phyloP scores from a whole-genome alignment of 2,329 filamentous ascomycete species.

The Parastagonospora nodorum region DNA sequence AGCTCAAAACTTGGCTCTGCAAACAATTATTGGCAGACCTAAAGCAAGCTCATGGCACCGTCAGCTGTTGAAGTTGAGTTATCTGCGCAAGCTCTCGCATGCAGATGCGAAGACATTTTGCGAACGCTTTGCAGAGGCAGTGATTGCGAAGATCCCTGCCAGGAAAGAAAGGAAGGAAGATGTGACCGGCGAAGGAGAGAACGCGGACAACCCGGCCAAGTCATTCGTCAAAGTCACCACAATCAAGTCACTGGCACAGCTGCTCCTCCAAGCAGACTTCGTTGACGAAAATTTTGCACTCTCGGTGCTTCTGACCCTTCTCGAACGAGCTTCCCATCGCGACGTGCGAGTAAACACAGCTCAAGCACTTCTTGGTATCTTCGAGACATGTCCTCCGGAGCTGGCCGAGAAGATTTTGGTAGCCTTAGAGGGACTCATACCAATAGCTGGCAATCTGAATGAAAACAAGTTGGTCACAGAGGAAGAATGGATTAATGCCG shows the following conservation, averaged over 20 bases:
- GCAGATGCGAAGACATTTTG: conserved; percentile 36
- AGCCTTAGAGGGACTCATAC: conserved; percentile 35
- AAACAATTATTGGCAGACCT: conserved; percentile 37
- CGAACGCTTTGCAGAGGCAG: conserved; percentile 30
- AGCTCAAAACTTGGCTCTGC: conserved; percentile 33
- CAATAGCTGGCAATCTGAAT: conserved; percentile 42
- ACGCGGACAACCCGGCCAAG: neutral
- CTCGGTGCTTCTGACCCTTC: conserved; percentile 36
- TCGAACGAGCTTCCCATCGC: conserved; percentile 39
- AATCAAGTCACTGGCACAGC: conserved; percentile 49
- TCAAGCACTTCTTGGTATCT: conserved; percentile 40
- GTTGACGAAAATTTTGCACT: conserved; percentile 37
- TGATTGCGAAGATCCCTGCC: conserved; percentile 34
- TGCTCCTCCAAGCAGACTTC: conserved; percentile 41
- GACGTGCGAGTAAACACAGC: conserved; percentile 46
- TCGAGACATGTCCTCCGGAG: conserved; percentile 8
- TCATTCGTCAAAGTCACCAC: conserved; percentile 49
- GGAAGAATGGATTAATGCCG: conserved; percentile 37
- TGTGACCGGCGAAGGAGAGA: neutral
- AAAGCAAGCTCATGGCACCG: conserved; percentile 52
- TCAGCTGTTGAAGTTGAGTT: conserved; percentile 33
- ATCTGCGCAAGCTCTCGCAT: conserved; percentile 42
- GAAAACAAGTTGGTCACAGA: conserved; percentile 39
- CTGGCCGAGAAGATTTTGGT: conserved; percentile 20
- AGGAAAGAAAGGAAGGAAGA: conserved; percentile 6